These are phyloP conservation scores for Neurospora hispaniola DNA, from an alignment of 495 filamentous ascomycete genomes.

Conservation along the genomic window DNA sequence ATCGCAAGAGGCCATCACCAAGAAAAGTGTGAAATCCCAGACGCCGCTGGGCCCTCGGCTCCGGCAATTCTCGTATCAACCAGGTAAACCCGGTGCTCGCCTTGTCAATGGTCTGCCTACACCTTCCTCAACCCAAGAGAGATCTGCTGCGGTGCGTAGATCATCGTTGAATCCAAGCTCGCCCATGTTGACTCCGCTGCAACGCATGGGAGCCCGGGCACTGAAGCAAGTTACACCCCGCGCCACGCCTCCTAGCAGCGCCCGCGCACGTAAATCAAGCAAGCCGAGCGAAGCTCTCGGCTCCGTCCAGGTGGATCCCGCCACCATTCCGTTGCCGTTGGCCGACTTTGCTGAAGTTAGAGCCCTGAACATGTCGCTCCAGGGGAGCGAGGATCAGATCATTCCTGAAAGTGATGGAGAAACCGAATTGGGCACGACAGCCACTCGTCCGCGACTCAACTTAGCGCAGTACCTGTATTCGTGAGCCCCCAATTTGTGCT, in stretches of 20 bases:
- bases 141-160: slow-evolving; percentile 19
- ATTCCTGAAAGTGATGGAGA: slow-evolving; percentile 60
- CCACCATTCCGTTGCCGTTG: slow-evolving; percentile 30
- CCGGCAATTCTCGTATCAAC: slow-evolving; percentile 16
- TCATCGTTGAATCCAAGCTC: slow-evolving; percentile 13
- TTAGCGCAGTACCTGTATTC: slow-evolving; percentile 47
- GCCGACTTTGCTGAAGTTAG: slow-evolving; percentile 31
- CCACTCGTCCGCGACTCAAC: slow-evolving; percentile 28
- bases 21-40: slow-evolving; percentile 1
- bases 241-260: slow-evolving; percentile 24
- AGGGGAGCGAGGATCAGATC: slow-evolving; percentile 68
- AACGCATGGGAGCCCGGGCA: slow-evolving; percentile 36
- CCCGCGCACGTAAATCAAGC: slow-evolving; percentile 21
- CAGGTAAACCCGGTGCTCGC: slow-evolving; percentile 9
- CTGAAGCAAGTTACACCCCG: slow-evolving; percentile 20
- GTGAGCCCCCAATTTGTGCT: slow-evolving; percentile 6
- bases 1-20: slow-evolving; percentile 1
- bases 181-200: slow-evolving; percentile 31
- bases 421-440: slow-evolving; percentile 25
- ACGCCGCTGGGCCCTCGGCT: slow-evolving; percentile 10
- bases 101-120: slow-evolving; percentile 22
- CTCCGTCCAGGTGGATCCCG: slow-evolving; percentile 28
- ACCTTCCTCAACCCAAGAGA: slow-evolving; percentile 18
- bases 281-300: slow-evolving; percentile 13
- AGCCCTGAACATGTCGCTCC: slow-evolving; percentile 25